phyloP scores from a whole-genome alignment of 257 asterid genomes.

The Vinca minor region DNA sequence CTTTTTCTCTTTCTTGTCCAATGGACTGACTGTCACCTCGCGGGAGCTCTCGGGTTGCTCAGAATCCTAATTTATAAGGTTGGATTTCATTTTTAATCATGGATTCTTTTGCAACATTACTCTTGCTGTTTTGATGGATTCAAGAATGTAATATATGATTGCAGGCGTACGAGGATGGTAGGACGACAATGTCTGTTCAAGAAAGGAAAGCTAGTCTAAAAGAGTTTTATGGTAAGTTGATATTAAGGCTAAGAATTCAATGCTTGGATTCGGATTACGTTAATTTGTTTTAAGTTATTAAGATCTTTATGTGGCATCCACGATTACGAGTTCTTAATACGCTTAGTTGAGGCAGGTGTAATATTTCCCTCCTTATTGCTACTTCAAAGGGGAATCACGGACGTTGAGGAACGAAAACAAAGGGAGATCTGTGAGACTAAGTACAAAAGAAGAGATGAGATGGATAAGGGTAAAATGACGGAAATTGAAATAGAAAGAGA shows the following conservation, averaged over 20 bases:
- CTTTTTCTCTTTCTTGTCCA: conserved; percentile 74
- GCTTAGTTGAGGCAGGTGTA: conserved; percentile 42
- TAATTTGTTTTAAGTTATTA: neutral
- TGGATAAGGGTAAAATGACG: conserved; percentile 61
- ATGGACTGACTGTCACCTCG: conserved; percentile 89
- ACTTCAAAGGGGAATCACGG: conserved; percentile 70
- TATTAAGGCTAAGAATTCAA: neutral
- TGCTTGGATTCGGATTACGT: neutral
- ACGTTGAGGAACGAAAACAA: conserved; percentile 79
- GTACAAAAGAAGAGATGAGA: conserved; percentile 46
- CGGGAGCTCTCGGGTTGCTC: conserved; percentile 82
- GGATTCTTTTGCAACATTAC: neutral
- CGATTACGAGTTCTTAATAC: conserved; percentile 7
- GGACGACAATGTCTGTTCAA: conserved; percentile 60
- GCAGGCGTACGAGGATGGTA: conserved; percentile 84
- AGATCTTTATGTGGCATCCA: neutral
- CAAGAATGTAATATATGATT: conserved; percentile 22
- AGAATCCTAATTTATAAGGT: conserved; percentile 81
- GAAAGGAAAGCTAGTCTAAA: conserved; percentile 75
- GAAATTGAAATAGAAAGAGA: conserved; percentile 84
- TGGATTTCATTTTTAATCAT: conserved; percentile 3
- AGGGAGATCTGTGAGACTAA: conserved; percentile 52
- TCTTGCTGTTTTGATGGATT: conserved; percentile 1
- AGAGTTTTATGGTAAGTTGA: conserved; percentile 75
- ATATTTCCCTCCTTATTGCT: conserved; percentile 89